phyloP scores from a whole-genome alignment of 1,139 yeast species.

The Debaryomycetaceae sp. region DNA sequence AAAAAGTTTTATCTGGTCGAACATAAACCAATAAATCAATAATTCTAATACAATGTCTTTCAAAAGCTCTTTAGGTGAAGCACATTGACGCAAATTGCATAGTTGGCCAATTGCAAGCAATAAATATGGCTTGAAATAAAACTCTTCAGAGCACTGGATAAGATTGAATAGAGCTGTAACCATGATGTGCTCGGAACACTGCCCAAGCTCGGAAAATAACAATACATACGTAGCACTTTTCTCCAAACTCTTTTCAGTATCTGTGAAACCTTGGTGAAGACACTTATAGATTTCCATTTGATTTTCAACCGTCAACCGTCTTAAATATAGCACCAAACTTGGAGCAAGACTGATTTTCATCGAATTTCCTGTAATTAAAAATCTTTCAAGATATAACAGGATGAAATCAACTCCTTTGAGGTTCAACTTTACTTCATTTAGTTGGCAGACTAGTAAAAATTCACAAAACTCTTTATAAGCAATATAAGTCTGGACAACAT shows the following conservation, averaged over 20 bases:
- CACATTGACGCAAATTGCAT: conserved; percentile 12
- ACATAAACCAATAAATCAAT: conserved; percentile 41
- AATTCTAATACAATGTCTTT: conserved; percentile 25
- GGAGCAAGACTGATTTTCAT: conserved; percentile 11
- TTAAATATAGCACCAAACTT: conserved; percentile 3
- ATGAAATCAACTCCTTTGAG: conserved; percentile 10
- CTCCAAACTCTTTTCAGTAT: conserved; percentile 38
- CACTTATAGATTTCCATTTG: conserved; percentile 29
- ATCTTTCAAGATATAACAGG: conserved; percentile 9
- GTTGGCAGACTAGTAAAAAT: conserved; percentile 10
- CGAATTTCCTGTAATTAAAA: conserved; percentile 17
- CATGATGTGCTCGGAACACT: conserved; percentile 23
- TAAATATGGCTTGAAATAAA: conserved; percentile 29
- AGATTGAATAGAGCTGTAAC: conserved; percentile 37
- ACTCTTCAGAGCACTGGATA: conserved; percentile 35
- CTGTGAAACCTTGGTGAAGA: conserved; percentile 26
- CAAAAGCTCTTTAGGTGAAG: conserved; percentile 22
- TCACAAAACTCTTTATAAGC: conserved; percentile 17
- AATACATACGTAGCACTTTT: conserved; percentile 34
- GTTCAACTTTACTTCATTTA: conserved; percentile 1
- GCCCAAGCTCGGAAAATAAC: conserved; percentile 31
- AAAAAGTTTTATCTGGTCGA: conserved; percentile 27
- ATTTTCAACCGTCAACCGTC: conserved; percentile 1
- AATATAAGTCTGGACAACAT: conserved; percentile 21
- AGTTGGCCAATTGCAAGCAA: conserved; percentile 20